Percentiles rank a stretch among this genome's conserved stretches.
Conservation (phyloP, 495 filamentous ascomycete species). For the Penicillium manginii region DNA sequence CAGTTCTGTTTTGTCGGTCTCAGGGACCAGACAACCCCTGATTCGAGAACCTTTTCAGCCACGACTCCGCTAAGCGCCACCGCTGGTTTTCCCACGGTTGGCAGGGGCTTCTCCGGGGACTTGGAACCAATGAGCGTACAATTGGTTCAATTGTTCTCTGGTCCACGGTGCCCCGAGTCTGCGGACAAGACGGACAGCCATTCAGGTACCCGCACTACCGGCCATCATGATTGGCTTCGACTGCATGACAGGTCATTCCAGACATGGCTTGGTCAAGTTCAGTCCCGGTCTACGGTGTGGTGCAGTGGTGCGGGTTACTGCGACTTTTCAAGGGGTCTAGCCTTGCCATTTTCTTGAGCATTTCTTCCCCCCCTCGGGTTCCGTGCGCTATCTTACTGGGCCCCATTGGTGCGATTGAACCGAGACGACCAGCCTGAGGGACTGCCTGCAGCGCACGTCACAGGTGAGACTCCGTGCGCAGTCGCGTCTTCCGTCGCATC, state of each 20-base stretch:
- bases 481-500: conserved; percentile 23
- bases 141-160: conserved; percentile 6
- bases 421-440: conserved; percentile 10
- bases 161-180: conserved; percentile 18
- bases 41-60: conserved; percentile 23
- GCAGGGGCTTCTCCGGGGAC: conserved; percentile 23
- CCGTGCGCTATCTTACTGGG: conserved; percentile 12
- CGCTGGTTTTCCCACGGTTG: conserved; percentile 22
- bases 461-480: conserved; percentile 20
- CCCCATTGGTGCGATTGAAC: conserved; percentile 21
- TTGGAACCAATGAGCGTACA: conserved; percentile 25
- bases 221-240: conserved; percentile 22
- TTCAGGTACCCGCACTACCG: conserved; percentile 33
- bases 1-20: not conserved
- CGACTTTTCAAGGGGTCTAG: conserved; percentile 2
- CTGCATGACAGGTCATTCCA: conserved; percentile 34
- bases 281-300: conserved; percentile 12
- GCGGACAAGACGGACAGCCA: conserved; percentile 16
- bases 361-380: conserved; percentile 1
- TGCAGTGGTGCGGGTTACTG: conserved; percentile 12
- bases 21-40: conserved; percentile 21
- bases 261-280: conserved; percentile 22
- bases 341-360: not conserved
- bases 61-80: conserved; percentile 26
- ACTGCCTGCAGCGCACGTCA: conserved; percentile 22